Evolutionary conservation across 1,284 basidiomycete species (phyloP), one percentile per base, ranked within the genome.

Genomic region (Porodaedalea pini): DNA sequence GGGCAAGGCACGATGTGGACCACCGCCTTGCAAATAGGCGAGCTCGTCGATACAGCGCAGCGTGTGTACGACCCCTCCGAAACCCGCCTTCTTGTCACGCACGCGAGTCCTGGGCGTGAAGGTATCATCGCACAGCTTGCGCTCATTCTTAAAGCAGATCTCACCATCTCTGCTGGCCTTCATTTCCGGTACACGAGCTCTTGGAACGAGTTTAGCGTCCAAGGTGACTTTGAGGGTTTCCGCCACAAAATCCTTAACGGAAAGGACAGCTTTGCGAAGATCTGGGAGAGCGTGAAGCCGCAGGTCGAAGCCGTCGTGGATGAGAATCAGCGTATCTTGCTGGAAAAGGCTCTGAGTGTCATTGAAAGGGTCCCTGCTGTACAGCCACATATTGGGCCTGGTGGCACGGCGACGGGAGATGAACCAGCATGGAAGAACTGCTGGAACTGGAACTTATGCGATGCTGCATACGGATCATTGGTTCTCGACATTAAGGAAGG

Each of bases 1-100:
- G 96, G 93, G 1, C 91, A 94, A 68, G 97, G 97, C 27, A 98
- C 95, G 21, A 98, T 98, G 89, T 99, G 97, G 97, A 93, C 94
- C 0, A 99, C 96, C 0, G 91, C 94, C 4, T 81, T 99, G 25
- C 97, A 99, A 72, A 91, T 99, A 43, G 97, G 97, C 61, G 96
- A 99, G 73, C 86, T 99, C 43, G 88, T 99, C 56, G 97, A 99
- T 72, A 98, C 94, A 1, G 94, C 96, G 2, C 93, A 98, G 70
- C 85, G 94, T 62, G 92, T 94, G 48, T 95, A 86, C 69, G 96
- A 99, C 70, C 84, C 86, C 10, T 83, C 91, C 27, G 97, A 99
- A 73, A 98, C 95, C 41, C 90, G 97, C 65, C 75, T 99, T 15
- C 84, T 99, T 57, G 78, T 99, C 67, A 92, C 93, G 0, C 95